Percentiles rank a stretch among this genome's conserved stretches.
phyloP scores from a whole-genome alignment of 1,139 yeast species.

The Saccharomyces hybrid region DNA sequence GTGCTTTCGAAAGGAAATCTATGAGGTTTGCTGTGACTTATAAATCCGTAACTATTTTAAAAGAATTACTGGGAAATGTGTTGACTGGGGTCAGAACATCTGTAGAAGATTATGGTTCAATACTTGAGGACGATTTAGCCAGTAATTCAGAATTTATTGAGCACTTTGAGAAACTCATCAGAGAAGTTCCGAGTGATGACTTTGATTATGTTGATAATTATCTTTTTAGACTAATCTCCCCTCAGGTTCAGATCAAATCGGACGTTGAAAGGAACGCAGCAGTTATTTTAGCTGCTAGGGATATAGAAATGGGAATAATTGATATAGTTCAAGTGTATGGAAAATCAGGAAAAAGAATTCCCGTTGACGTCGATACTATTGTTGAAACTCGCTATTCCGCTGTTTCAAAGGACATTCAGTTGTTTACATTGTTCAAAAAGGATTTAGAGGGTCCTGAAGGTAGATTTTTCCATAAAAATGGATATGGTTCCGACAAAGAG shows the following conservation, averaged over 20 bases:
- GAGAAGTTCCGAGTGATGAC: slow-evolving; percentile 35
- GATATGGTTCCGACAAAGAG: slow-evolving; percentile 34
- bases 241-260: slow-evolving; percentile 73
- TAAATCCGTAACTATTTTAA: slow-evolving; percentile 63
- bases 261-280: slow-evolving; percentile 56
- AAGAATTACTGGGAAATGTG: slow-evolving; percentile 36
- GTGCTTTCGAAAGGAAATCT: slow-evolving; percentile 51
- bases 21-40: slow-evolving; percentile 57
- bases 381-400: slow-evolving; percentile 70
- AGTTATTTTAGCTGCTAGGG: slow-evolving; percentile 58
- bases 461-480: slow-evolving; percentile 34
- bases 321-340: slow-evolving; percentile 30
- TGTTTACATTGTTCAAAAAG: slow-evolving; percentile 53
- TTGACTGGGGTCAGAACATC: slow-evolving; percentile 14
- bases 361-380: slow-evolving; percentile 37
- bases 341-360: slow-evolving; percentile 39
- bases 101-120: slow-evolving; percentile 16
- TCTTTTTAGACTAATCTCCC: slow-evolving; percentile 61
- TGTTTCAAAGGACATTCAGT: slow-evolving; percentile 57
- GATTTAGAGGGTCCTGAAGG: slow-evolving; percentile 35
- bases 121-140: slow-evolving; percentile 16
- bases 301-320: slow-evolving; percentile 60
- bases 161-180: slow-evolving; percentile 45
- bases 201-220: slow-evolving; percentile 55
- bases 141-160: slow-evolving; percentile 31